Conservation (phyloP, 2,329 filamentous ascomycete genomes). For the Curvularia eragrostidis region DNA sequence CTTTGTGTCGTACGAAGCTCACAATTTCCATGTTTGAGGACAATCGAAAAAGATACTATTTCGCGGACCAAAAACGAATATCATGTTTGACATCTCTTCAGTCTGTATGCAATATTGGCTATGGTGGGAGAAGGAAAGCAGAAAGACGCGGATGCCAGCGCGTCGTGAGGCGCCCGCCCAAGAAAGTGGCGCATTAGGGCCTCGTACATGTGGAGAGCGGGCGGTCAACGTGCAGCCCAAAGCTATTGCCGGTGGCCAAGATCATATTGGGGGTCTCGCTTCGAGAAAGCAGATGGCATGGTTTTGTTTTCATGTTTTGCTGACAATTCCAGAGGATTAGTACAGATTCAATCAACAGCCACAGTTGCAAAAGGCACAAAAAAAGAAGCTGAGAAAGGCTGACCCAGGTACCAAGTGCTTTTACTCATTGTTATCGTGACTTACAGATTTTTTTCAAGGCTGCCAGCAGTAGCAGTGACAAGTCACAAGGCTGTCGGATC, state of each 20-base stretch:
- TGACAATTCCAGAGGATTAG: background rate
- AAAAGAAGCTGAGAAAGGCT: background rate
- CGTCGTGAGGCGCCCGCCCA: conserved; percentile 6
- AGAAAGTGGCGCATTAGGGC: conserved; percentile 12
- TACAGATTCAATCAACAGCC: background rate
- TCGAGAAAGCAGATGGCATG: background rate
- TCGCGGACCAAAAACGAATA: conserved; percentile 47
- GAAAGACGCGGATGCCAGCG: conserved; percentile 1
- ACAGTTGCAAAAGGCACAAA: background rate
- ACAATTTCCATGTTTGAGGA: conserved; percentile 48
- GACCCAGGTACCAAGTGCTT: background rate
- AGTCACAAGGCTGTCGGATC: background rate
- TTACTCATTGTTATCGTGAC: background rate
- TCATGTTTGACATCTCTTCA: conserved; percentile 40
- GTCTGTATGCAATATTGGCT: background rate
- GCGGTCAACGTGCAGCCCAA: background rate
- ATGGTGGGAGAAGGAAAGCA: conserved; percentile 2
- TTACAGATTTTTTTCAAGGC: background rate
- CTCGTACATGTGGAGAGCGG: background rate
- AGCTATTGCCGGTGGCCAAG: background rate
- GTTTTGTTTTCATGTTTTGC: background rate
- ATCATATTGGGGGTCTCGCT: background rate
- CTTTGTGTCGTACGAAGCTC: conserved; percentile 9
- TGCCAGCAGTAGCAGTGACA: background rate
- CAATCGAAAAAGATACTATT: conserved; percentile 48